Evolutionary conservation across 805 yeast genomes (phyloP).

Genomic region (Candida argentea): DNA sequence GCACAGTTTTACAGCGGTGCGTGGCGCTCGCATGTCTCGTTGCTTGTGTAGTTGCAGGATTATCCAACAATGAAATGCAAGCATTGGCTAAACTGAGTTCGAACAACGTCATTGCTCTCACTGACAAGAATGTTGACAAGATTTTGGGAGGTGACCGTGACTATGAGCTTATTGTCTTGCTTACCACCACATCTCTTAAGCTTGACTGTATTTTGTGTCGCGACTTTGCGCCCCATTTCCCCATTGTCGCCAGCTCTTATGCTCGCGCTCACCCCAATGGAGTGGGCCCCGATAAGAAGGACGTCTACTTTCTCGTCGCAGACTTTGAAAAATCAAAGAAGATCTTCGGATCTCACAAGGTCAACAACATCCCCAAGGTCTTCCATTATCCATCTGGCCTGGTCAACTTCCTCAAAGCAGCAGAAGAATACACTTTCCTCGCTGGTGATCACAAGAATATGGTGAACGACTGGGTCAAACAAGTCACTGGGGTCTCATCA

Average conservation of each 20-base stretch:
- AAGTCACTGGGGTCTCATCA: conserved; percentile 24
- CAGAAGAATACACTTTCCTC: conserved; percentile 36
- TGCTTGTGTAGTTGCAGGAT: conserved; percentile 12
- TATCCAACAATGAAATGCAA: conserved; percentile 14
- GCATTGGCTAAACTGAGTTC: conserved; percentile 9
- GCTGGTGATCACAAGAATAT: conserved; percentile 33
- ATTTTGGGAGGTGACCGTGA: conserved; percentile 59
- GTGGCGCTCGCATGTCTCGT: conserved; percentile 7
- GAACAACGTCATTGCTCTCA: conserved; percentile 15
- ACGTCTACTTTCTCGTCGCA: conserved; percentile 61
- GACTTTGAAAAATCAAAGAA: conserved; percentile 54
- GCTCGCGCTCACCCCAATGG: conserved; percentile 43
- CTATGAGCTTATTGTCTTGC: conserved; percentile 49
- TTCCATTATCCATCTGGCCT: conserved; percentile 48
- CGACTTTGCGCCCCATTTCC: conserved; percentile 57
- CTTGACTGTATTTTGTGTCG: conserved; percentile 72
- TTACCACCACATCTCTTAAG: conserved; percentile 66
- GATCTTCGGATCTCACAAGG: conserved; percentile 40
- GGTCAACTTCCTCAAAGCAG: conserved; percentile 16
- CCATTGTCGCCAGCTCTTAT: conserved; percentile 49
- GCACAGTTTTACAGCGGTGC: background rate
- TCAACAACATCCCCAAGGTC: conserved; percentile 74
- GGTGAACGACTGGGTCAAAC: conserved; percentile 26
- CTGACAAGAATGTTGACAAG: conserved; percentile 49
- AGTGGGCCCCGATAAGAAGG: conserved; percentile 18